phyloP scores from a whole-genome alignment of 805 yeast species.

The Huiozyma naganishii region DNA sequence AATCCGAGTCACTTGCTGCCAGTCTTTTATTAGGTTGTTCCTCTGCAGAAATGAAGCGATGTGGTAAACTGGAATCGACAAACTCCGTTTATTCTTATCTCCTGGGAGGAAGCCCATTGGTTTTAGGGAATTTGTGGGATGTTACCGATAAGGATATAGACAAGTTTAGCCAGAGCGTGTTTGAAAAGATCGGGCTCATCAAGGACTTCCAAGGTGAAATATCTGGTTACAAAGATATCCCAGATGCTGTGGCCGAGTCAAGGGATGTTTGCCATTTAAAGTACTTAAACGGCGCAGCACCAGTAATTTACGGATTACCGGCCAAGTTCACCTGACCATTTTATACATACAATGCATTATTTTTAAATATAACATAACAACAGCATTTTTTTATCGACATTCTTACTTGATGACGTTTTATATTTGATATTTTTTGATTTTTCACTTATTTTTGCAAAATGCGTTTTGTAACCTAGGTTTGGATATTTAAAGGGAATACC shows the following conservation, averaged over 20 bases:
- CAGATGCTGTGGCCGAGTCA: slow-evolving; percentile 50
- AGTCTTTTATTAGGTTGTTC: slow-evolving; percentile 79
- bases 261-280: slow-evolving; percentile 58
- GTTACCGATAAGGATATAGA: slow-evolving; percentile 96
- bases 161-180: slow-evolving; percentile 50
- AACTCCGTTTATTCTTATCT: slow-evolving; percentile 74
- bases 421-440: too few relatives aligned
- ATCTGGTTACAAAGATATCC: slow-evolving; percentile 26
- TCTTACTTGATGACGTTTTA: too few relatives aligned
- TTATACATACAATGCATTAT: too few relatives aligned
- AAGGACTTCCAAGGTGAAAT: slow-evolving; percentile 15
- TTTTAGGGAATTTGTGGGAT: slow-evolving; percentile 87
- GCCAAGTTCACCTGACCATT: slow-evolving; percentile 1
- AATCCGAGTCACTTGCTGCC: slow-evolving; percentile 39
- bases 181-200: slow-evolving; percentile 58
- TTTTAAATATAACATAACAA: too few relatives aligned
- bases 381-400: too few relatives aligned
- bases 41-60: slow-evolving; percentile 54
- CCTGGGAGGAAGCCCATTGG: slow-evolving; percentile 71
- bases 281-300: slow-evolving; percentile 86
- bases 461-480: too few relatives aligned
- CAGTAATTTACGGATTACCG: slow-evolving; percentile 85
- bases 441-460: too few relatives aligned
- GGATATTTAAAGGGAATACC: too few relatives aligned
- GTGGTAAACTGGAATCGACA: slow-evolving; percentile 55